A percentile compares a stretch with the other conserved stretches of the same genome.
Evolutionary conservation across 768 basidiomycete genomes (phyloP).

Genomic region (Crucibulum laeve): DNA sequence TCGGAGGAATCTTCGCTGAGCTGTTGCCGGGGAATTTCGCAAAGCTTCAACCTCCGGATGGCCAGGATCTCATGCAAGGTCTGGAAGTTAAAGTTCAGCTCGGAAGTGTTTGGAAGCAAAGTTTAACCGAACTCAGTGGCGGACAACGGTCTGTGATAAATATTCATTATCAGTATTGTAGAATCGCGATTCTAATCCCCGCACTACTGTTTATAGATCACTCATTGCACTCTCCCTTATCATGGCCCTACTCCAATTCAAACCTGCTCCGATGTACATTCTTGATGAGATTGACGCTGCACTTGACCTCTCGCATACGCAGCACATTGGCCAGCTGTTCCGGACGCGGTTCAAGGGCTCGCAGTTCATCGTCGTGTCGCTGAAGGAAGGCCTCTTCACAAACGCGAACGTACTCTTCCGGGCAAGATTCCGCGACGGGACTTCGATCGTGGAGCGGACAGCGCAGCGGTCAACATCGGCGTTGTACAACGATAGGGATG

Average conservation of each 20-base stretch:
- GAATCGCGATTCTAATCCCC: not conserved
- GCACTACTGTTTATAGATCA: conserved; percentile 51
- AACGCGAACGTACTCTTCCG: conserved; percentile 97
- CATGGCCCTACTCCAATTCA: conserved; percentile 99
- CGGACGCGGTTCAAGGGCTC: conserved; percentile 94
- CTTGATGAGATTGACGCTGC: conserved; percentile 99
- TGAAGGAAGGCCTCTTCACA: conserved; percentile 96
- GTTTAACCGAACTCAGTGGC: conserved; percentile 93
- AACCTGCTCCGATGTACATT: conserved; percentile 99
- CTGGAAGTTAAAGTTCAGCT: conserved; percentile 96
- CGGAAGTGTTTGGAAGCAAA: conserved; percentile 96
- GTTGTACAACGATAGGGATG: conserved; percentile 31
- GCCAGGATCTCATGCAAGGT: conserved; percentile 89
- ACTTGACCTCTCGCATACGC: conserved; percentile 91
- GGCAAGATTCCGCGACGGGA: conserved; percentile 91
- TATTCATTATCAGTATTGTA: not conserved
- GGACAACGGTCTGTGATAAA: conserved; percentile 75
- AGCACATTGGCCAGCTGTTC: conserved; percentile 98
- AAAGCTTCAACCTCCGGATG: conserved; percentile 90
- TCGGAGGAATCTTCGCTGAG: conserved; percentile 94
- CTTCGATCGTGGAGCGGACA: conserved; percentile 83
- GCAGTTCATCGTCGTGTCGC: conserved; percentile 95
- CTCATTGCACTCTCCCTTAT: conserved; percentile 96
- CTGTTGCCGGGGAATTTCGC: conserved; percentile 95
- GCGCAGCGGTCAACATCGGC: conserved; percentile 57